Evolutionary conservation across 306 rosid species (phyloP), one percentile per base, ranked within the genome.

Genomic region (Pyrus communis): DNA sequence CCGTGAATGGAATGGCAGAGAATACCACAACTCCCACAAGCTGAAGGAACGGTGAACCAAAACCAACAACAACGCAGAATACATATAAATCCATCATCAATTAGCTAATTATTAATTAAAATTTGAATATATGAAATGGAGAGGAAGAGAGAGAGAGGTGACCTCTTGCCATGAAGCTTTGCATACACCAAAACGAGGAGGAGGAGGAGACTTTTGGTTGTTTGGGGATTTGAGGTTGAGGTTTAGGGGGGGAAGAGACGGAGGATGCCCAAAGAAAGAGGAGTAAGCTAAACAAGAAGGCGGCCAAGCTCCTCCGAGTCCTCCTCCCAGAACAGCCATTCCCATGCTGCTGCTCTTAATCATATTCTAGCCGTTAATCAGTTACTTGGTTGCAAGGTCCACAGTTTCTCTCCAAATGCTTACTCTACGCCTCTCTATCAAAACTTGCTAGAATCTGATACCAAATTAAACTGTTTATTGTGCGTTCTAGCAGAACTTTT

Each of bases 111-210:
- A 54, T 7, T 42, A 54, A 19, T 1, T 17, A 54, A 54, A 54
- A 54, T 7, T 54, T 54, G 59, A n/a, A 54, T 19, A 19, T 2
- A 31, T 12, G 22, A n/a, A 43, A 57, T 71, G 52, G 70, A 33
- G 67, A 75, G 64, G n/a, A 10, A 42, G 45, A 42, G 45, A 42
- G 12, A 42, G 43, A 13, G 31, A 67, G 76, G 33, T 38, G 21
- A 93, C 98, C 97, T 94, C 98, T 86, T 90, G 91, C 97, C 93
- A 94, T 18, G 98, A 92, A 81, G 96, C 95, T 78, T 49, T 88
- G 89, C 82, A 78, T 74, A 73, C 52, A 42, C 45, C 45, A 42
- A 38, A 38, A 38, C 9, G 73, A 31, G 52, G 75, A 2, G 54
- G 73, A 31, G 42, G 46, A 76, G 59, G 13, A 22, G 67, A 33